Base-by-base conservation (phyloP, 352 stramenopile species). In the Pythium aphanidermatum region DNA sequence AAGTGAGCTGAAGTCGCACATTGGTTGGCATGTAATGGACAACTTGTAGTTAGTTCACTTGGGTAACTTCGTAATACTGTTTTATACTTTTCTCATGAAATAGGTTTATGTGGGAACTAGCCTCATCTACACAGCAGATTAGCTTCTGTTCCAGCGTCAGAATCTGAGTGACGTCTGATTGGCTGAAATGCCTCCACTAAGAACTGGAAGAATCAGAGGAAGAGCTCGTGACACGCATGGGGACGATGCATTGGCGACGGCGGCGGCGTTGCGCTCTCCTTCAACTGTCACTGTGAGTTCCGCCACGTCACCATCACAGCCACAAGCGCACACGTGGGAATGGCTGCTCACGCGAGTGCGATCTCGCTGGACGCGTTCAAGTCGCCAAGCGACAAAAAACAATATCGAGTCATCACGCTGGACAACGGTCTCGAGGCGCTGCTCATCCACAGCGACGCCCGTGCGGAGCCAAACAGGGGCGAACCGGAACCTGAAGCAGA, bases 351-450 rank as follows among this genome's bases (percentile, higher is more conserved):
- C 42, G 31, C 42, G 12, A 30, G 23, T 39, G 33, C 17, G 12
- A 35, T 17, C 25, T 60, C 58, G 41, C 51, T 74, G 16, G 53
- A 74, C 45, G 51, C 52, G 13, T 73, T 63, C 41, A 67, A 58
- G 27, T 71, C 63, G 32, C 62, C 60, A 17, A 69, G 46, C 21
- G 74, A 86, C 50, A 49, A 44, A 19, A 83, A 81, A 51, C 45
- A 55, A 24, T 88, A 88, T 52, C 42, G 74, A 16, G 37, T 81
- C 11, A 33, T 84, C 31, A 64, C 38, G 39, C 58, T 89, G 16
- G 23, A 46, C n/a, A 89, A 89, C 31, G 76, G 71, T 2, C 60
- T 73, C 17, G 51, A 60, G 49, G 61, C 50, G 46, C 47, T 60
- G 35, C 46, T 60, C 55, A 65, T 66, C 53, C 53, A 72, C 30